phyloP scores from a whole-genome alignment of 306 rosid species.

The Rubus idaeus region DNA sequence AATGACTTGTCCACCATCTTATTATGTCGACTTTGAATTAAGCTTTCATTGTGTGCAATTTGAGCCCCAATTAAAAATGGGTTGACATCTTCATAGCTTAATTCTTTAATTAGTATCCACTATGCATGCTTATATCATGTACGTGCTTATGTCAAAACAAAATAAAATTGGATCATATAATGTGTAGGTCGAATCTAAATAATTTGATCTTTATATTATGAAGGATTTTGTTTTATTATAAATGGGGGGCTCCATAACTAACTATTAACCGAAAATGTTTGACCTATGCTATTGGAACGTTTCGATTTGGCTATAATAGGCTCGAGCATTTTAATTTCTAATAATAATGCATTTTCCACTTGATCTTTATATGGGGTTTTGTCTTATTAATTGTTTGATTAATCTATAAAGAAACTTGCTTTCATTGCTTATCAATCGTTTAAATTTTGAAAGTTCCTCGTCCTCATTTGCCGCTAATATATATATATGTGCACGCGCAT shows the following conservation, averaged over 20 bases:
- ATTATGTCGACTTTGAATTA: neutral
- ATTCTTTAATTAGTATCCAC: no score
- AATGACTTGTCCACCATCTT: neutral
- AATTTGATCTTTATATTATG: neutral
- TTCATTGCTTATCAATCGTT: neutral
- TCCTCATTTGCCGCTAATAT: neutral
- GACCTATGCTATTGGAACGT: constrained; percentile 18
- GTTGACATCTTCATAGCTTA: neutral
- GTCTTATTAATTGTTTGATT: neutral
- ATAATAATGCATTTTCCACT: neutral
- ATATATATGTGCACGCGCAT: neutral
- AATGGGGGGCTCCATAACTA: neutral
- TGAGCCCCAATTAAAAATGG: neutral
- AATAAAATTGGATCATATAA: neutral
- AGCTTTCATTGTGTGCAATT: neutral
- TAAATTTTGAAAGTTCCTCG: neutral
- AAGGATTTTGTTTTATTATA: neutral
- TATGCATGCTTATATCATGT: neutral
- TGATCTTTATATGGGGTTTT: neutral
- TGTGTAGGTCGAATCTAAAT: neutral
- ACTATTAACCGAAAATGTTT: neutral
- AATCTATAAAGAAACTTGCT: neutral
- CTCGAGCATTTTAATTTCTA: neutral
- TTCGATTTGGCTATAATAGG: constrained; percentile 19
- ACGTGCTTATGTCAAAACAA: neutral